phyloP scores from a whole-genome alignment of 768 basidiomycete species.

The Multifurca ochricompacta region DNA sequence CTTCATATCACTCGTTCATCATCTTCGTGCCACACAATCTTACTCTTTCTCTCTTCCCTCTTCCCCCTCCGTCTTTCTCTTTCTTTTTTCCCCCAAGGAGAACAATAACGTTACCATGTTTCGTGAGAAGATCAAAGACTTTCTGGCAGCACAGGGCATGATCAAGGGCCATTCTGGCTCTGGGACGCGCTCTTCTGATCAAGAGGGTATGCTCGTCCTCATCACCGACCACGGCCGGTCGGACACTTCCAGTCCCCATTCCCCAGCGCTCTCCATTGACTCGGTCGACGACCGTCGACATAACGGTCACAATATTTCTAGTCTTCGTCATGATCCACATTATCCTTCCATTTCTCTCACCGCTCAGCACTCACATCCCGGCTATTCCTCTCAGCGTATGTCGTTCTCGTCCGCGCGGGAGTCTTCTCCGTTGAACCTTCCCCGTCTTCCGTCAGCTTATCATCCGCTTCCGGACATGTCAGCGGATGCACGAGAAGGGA shows the following conservation, averaged over 20 bases:
- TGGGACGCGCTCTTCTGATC: conserved; percentile 49
- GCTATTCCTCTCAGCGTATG: conserved; percentile 17
- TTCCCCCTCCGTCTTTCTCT: too few species aligned
- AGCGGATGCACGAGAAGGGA: conserved; percentile 14
- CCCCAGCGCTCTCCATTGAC: conserved; percentile 40
- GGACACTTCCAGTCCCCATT: conserved; percentile 31
- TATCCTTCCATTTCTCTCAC: conserved; percentile 21
- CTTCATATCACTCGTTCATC: conserved; percentile 2
- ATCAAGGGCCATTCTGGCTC: conserved; percentile 81
- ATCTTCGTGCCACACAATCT: neutral
- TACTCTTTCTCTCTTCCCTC: neutral
- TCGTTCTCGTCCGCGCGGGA: conserved; percentile 20
- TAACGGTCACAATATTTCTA: conserved; percentile 26
- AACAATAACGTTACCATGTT: conserved; percentile 58
- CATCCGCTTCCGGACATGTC: conserved; percentile 12
- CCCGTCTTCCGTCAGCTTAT: conserved; percentile 20
- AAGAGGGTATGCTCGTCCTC: conserved; percentile 49
- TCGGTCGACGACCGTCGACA: conserved; percentile 34
- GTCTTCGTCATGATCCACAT: conserved; percentile 28
- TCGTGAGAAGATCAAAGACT: conserved; percentile 71
- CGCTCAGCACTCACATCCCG: conserved; percentile 19
- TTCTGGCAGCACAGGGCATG: conserved; percentile 78
- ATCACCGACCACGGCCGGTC: conserved; percentile 34
- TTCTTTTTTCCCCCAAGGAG: conserved; percentile 39
- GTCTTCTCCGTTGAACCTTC: conserved; percentile 19